phyloP scores from a whole-genome alignment of 441 rosid species.

The Gossypium trilobum region DNA sequence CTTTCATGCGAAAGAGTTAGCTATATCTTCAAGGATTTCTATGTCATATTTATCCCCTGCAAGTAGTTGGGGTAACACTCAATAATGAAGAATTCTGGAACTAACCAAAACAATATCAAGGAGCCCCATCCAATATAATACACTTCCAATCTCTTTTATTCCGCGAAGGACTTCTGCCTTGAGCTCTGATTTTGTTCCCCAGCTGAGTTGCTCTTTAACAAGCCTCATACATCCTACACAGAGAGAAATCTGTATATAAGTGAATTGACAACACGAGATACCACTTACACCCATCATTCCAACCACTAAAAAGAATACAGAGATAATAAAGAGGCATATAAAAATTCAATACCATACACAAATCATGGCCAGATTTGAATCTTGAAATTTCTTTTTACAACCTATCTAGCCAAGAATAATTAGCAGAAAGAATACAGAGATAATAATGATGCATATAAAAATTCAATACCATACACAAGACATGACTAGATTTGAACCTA shows the following conservation, averaged over 20 bases:
- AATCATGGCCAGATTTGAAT: background rate
- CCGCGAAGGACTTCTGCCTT: conserved; percentile 88
- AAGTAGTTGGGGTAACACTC: background rate
- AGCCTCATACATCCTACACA: conserved; percentile 87
- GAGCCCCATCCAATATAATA: conserved; percentile 89
- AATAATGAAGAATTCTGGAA: conserved; percentile 22
- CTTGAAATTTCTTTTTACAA: background rate
- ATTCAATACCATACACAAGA: background rate
- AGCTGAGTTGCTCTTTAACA: conserved; percentile 79
- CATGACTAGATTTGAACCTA: background rate
- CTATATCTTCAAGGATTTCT: background rate
- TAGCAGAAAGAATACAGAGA: background rate
- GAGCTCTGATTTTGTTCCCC: conserved; percentile 87
- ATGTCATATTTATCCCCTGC: background rate
- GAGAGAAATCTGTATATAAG: conserved; percentile 13
- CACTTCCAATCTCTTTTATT: conserved; percentile 94
- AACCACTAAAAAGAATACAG: background rate
- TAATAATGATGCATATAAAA: background rate
- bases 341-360: background rate
- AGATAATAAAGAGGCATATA: background rate
- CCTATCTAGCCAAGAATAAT: background rate
- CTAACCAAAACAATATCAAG: conserved; percentile 92
- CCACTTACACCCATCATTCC: background rate
- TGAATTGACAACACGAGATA: conserved; percentile 4
- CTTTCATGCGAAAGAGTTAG: background rate